Percentiles rank a stretch among this genome's conserved stretches.
Evolutionary conservation across 2,329 filamentous ascomycete genomes (phyloP).

Genomic region (Fusarium sp.): DNA sequence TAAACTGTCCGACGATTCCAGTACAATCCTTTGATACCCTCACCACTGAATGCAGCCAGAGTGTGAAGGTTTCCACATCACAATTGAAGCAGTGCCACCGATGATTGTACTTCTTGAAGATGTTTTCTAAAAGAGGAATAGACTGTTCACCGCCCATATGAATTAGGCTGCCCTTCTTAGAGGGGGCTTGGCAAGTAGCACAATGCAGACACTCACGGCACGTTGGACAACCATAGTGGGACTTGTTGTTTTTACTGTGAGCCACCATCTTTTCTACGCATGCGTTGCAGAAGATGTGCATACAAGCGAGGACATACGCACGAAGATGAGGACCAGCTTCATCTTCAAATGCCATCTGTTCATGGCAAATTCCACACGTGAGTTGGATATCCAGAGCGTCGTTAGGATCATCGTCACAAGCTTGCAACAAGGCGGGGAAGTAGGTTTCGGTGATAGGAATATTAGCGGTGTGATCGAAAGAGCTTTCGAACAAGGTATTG

Average conservation of each 20-base stretch:
- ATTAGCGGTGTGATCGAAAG: not conserved
- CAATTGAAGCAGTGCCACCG: not conserved
- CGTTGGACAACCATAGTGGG: not conserved
- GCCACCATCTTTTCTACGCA: not conserved
- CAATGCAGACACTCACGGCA: not conserved
- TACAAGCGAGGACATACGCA: not conserved
- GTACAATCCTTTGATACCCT: not conserved
- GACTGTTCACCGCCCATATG: no score
- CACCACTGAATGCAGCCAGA: not conserved
- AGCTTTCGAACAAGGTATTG: not conserved
- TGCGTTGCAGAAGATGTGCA: not conserved
- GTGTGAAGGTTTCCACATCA: not conserved
- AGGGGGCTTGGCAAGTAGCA: not conserved
- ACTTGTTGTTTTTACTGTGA: rapidly evolving
- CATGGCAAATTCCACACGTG: not conserved
- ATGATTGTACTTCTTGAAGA: not conserved
- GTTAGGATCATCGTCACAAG: not conserved
- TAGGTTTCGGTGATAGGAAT: not conserved
- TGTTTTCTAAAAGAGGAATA: not conserved
- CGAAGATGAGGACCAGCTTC: not conserved
- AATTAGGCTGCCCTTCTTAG: not conserved
- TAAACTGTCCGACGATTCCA: not conserved
- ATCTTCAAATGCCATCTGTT: not conserved
- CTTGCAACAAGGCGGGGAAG: not conserved
- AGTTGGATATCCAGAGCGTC: not conserved